A percentile compares a stretch with the other conserved stretches of the same genome.
phyloP scores from a whole-genome alignment of 768 basidiomycete species.

The Leccinum arenicola region DNA sequence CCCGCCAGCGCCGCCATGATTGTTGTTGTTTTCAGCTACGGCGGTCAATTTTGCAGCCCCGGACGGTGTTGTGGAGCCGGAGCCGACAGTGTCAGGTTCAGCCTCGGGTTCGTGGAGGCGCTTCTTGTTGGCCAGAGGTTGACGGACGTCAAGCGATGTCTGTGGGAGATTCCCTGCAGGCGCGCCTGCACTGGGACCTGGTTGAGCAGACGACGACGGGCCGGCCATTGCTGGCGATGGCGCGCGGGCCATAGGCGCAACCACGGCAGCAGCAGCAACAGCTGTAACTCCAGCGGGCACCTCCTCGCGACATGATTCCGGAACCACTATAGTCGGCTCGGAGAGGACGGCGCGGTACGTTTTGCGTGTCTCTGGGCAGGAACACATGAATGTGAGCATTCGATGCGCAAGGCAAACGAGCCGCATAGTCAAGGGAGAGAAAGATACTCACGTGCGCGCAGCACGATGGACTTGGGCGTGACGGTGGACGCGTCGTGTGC shows the following conservation, averaged over 20 bases:
- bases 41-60: not conserved
- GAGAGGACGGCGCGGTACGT: conserved; percentile 80
- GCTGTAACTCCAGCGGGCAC: not conserved
- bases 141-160: not conserved
- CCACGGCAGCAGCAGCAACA: not conserved
- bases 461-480: conserved; percentile 60
- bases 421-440: not conserved
- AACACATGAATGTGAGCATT: not conserved
- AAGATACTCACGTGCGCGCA: conserved; percentile 66
- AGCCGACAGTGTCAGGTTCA: not conserved
- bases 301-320: not conserved
- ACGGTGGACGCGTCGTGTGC: conserved; percentile 62
- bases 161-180: not conserved
- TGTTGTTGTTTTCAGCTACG: not conserved
- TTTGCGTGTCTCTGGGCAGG: conserved; percentile 64
- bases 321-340: conserved; percentile 66
- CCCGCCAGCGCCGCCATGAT: not conserved
- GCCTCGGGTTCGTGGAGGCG: conserved; percentile 20
- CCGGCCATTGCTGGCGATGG: not conserved
- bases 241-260: not conserved
- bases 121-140: conserved; percentile 13
- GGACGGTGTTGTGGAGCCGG: not conserved
- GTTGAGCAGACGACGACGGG: not conserved
- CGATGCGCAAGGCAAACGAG: too few relatives aligned
- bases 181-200: not conserved